A percentile compares a stretch with the other conserved stretches of the same genome.
Conservation (phyloP, 192 early-diverging fungal species). For the Pilobolus umbonatus region DNA sequence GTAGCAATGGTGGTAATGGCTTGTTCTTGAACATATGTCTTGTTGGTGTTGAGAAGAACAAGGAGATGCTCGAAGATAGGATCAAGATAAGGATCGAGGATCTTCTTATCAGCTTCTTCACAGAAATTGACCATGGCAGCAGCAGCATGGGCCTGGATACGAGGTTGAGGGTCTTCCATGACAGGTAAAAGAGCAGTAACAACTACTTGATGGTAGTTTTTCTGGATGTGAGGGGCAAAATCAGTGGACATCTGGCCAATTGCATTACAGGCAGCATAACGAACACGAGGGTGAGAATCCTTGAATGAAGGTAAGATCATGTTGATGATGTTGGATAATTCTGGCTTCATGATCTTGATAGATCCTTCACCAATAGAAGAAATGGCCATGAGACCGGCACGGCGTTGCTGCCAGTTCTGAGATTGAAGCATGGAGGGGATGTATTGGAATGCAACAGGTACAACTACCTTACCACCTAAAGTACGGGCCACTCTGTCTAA, state of each 20-base stretch:
- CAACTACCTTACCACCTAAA: slow-evolving; percentile 82
- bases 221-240: slow-evolving; percentile 78
- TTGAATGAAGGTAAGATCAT: slow-evolving; percentile 76
- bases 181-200: slow-evolving; percentile 77
- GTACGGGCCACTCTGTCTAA: slow-evolving; percentile 89
- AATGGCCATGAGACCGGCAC: slow-evolving; percentile 91
- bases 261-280: slow-evolving; percentile 94
- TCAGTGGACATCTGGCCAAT: slow-evolving; percentile 98
- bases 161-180: slow-evolving; percentile 79
- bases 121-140: slow-evolving; percentile 98
- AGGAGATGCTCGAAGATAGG: slow-evolving; percentile 84
- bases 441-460: slow-evolving; percentile 81
- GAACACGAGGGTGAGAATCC: slow-evolving; percentile 92
- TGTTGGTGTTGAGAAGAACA: slow-evolving; percentile 74
- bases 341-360: slow-evolving; percentile 87
- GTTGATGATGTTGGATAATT: slow-evolving; percentile 80
- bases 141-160: slow-evolving; percentile 94
- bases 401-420: slow-evolving; percentile 82
- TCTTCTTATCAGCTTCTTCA: slow-evolving; percentile 80
- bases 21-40: slow-evolving; percentile 97
- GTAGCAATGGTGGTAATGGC: slow-evolving; percentile 97
- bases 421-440: slow-evolving; percentile 88
- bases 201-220: slow-evolving; percentile 65
- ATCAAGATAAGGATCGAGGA: slow-evolving; percentile 85
- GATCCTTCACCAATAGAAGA: slow-evolving; percentile 98